phyloP scores from a whole-genome alignment of 2,329 filamentous ascomycete species.

The Ilyonectria destructans region DNA sequence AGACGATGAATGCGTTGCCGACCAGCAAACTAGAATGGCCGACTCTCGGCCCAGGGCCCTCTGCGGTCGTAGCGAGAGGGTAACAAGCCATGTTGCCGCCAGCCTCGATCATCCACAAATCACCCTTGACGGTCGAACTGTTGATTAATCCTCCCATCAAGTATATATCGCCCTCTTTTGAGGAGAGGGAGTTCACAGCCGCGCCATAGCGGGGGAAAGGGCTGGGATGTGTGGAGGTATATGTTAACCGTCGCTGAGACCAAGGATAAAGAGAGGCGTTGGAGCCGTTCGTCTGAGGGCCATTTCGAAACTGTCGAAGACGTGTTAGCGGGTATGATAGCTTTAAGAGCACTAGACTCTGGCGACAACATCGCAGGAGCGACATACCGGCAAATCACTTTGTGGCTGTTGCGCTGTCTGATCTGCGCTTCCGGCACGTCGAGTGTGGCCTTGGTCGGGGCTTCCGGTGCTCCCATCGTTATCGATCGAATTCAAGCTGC shows the following conservation, averaged over 20 bases:
- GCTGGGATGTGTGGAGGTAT: constrained; percentile 85
- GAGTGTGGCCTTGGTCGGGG: constrained; percentile 75
- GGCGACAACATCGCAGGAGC: constrained; percentile 12
- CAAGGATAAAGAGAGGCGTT: constrained; percentile 94
- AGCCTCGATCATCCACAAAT: constrained; percentile 97
- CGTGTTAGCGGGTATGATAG: constrained; percentile 32
- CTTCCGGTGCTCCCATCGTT: constrained; percentile 72
- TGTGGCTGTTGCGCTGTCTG: constrained; percentile 59
- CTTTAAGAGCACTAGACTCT: not conserved
- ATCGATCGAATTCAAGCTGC: constrained; percentile 82
- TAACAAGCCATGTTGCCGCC: constrained; percentile 91
- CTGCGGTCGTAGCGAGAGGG: constrained; percentile 90
- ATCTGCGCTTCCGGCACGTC: constrained; percentile 68
- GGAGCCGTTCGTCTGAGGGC: constrained; percentile 65
- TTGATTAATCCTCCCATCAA: constrained; percentile 98
- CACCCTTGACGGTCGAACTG: constrained; percentile 94
- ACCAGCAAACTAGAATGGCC: constrained; percentile 95
- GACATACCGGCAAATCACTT: constrained; percentile 61
- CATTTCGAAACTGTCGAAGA: constrained; percentile 69
- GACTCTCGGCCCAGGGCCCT: constrained; percentile 94
- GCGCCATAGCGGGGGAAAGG: constrained; percentile 98
- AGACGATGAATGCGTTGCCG: constrained; percentile 98
- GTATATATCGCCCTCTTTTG: constrained; percentile 97
- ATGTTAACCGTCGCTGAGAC: constrained; percentile 91
- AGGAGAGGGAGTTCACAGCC: constrained; percentile 92